Evolutionary conservation across 108 stramenopile species (phyloP).

Genomic region (Stephanodiscus triporus): DNA sequence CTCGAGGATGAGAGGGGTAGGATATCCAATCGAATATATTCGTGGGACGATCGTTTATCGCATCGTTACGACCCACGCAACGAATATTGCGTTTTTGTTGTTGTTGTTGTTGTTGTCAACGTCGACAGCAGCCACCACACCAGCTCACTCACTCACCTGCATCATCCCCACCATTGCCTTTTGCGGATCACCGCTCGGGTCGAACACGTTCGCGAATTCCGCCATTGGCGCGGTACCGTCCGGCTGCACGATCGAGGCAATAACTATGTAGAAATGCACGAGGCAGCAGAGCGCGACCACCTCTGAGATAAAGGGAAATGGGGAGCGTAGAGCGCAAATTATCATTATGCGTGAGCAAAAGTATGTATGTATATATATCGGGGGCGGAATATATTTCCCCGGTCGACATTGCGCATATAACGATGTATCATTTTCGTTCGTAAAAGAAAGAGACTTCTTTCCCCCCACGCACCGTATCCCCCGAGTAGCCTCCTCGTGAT

Average conservation of each 20-base stretch:
- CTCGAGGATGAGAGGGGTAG: too few relatives aligned
- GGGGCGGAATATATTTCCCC: background rate
- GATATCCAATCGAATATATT: too few relatives aligned
- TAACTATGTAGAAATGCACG: constrained; percentile 84
- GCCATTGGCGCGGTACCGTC: constrained; percentile 79
- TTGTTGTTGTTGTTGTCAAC: too few relatives aligned
- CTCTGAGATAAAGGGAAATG: constrained; percentile 21
- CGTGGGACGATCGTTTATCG: too few relatives aligned
- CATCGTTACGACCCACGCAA: too few relatives aligned
- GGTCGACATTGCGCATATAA: background rate
- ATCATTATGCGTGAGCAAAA: background rate
- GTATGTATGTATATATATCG: background rate
- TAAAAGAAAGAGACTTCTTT: too few relatives aligned
- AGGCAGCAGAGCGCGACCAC: constrained; percentile 64
- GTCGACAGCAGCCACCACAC: background rate
- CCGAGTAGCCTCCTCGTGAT: constrained; percentile 81
- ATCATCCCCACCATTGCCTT: constrained; percentile 86
- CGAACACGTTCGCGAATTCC: constrained; percentile 88
- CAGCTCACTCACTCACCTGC: constrained; percentile 21
- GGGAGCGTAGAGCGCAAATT: background rate
- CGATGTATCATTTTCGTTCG: too few relatives aligned
- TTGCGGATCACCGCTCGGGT: constrained; percentile 82
- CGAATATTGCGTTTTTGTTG: too few relatives aligned
- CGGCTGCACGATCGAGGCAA: constrained; percentile 65
- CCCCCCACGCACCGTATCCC: constrained; percentile 40